Evolutionary conservation across 1,284 basidiomycete genomes (phyloP).

Genomic region (Cutaneotrichosporon sp.): DNA sequence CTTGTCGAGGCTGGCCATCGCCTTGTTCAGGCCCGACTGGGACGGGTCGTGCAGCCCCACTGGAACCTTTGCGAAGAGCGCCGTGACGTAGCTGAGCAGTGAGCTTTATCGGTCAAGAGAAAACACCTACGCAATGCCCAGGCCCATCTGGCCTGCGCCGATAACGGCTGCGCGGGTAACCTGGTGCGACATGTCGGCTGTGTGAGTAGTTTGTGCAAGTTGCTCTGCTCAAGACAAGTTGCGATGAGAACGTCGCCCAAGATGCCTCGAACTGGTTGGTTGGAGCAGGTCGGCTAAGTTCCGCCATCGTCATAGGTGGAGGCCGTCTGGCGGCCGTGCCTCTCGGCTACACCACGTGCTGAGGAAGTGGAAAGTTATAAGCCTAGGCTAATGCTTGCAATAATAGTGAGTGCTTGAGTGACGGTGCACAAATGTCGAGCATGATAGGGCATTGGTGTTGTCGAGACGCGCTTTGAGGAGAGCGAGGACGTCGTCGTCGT

Average conservation of each 20-base stretch:
- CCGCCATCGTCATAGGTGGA: constrained; percentile 4
- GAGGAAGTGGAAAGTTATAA: too few species aligned
- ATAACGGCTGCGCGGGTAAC: constrained; percentile 39
- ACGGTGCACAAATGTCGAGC: too few species aligned
- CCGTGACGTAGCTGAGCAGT: constrained; percentile 39
- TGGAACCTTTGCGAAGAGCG: constrained; percentile 36
- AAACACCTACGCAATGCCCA: constrained; percentile 41
- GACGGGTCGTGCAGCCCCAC: constrained; percentile 41
- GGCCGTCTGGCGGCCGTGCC: background rate
- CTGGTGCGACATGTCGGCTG: constrained; percentile 10
- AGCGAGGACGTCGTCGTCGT: too few species aligned
- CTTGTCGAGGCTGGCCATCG: constrained; percentile 53
- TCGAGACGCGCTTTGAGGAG: too few species aligned
- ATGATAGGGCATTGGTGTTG: too few species aligned
- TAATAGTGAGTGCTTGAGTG: too few species aligned
- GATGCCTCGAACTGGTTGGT: too few species aligned
- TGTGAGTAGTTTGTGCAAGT: background rate
- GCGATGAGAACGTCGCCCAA: background rate
- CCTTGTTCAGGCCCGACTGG: constrained; percentile 29
- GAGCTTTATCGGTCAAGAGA: background rate
- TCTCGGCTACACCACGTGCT: too few species aligned
- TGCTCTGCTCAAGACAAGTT: background rate
- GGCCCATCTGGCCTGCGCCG: constrained; percentile 46
- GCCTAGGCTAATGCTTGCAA: too few species aligned
- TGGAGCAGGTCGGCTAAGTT: constrained; percentile 2